Base-by-base conservation (phyloP, 1,139 yeast species). In the Debaryomyces psychrophilus region DNA sequence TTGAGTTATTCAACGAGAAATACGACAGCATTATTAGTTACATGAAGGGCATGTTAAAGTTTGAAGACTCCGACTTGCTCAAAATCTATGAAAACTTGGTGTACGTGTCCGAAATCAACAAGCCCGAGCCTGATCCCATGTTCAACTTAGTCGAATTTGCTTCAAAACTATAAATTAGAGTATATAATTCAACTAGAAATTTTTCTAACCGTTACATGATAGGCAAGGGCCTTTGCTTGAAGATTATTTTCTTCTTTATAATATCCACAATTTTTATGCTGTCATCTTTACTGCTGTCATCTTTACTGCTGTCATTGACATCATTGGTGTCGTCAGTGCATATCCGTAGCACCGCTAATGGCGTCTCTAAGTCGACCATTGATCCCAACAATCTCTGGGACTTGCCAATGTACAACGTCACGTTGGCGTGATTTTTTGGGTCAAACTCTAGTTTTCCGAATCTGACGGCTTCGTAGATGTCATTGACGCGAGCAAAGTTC, bases 161-260 rank as follows among this genome's bases (percentile, higher is more conserved):
- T 9, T 31, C 41, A 7, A 45, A 45, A 55, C 54, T 38, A 27
- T 38, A 28, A 38, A 18, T 18, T 18, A 38, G 25, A 18, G 8
- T 23, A 35, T 27, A 26, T 37, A 36, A 23, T 25, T 15, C 27
- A 28, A 29, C 3, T 31, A 31, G 28, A 18, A 8, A 9, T 31
- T n/a, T 11, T 23, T 23, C 9, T 29, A 28, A 12, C 41, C 14
- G 12, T 67, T 61, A 85, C 90, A 85, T 85, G 44, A 86, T 83
- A 3, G 93, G 93, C 46, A 86, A 67, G 0, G 93, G 92, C 50
- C 93, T 70, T 33, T 81, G 78, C 46, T 76, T 79, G 58, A 86
- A 86, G 5, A 83, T 71, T 17, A 85, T 62, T 57, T 83, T 84
- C 47, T 76, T 74, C 31, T 65, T 65, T 7, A 86, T 73, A 1